Base-by-base conservation (phyloP, 2,329 filamentous ascomycete genomes). In the Pseudogymnoascus sp. region DNA sequence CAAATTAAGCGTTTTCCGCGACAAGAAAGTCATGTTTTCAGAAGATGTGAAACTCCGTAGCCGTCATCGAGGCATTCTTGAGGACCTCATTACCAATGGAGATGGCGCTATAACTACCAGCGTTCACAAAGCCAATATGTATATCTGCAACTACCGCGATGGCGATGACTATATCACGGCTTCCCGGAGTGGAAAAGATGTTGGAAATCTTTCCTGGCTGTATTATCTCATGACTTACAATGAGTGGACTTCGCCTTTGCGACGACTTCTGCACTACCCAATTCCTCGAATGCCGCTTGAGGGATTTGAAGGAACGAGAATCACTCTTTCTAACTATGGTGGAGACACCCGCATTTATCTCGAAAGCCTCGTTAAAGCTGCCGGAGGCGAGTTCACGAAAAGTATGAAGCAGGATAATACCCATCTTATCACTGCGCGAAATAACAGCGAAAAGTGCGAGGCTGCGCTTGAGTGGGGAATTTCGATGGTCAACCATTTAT, bases 401-500 rank as follows among this genome's bases (percentile, higher is more conserved):
- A 96, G 91, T 0, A 90, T 99, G 86, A 96, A 91, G 75, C 86
- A 89, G 68, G 92, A 97, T 66, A 97, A 99, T 74, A 97, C 93
- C 0, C 95, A 99, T 76, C 84, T 99, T 0, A 89, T 99, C 70
- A 96, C 93, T 0, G 95, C 95, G 4, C 89, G 96, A 69, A 86
- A 88, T 64, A 86, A 86, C 63, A 96, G 93, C 71, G 95, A 97
- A 73, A 99, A 99, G 76, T 97, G 90, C 74, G 87, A 89, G 38
- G 95, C 95, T 1, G 95, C 95, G 0, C 84, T 86, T 66, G 95
- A 97, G 76, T 99, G 95, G 95, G 89, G 89, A 62, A 88, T 97
- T 62, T 80, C 91, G 63, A 89, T 96, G 70, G 80, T 96, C 70
- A 99, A 97, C 74, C 95, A 99, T 73, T 81, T 99, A 0, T 99